Evolutionary conservation across 495 filamentous ascomycete genomes (phyloP), one percentile per base, ranked within the genome.

Genomic region (Aspergillus sclerotioniger): DNA sequence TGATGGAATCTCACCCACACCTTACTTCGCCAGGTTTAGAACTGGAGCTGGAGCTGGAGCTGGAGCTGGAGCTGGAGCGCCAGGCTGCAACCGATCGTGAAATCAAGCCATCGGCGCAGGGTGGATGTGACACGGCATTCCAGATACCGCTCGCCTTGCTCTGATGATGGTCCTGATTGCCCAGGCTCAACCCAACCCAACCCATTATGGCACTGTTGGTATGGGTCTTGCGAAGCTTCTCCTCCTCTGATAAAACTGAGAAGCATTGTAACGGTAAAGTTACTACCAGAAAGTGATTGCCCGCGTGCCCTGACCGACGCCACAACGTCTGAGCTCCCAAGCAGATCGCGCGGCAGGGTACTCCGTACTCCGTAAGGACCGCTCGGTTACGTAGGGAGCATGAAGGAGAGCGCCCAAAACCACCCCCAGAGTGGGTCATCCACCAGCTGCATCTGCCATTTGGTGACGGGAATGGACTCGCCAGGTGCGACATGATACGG

Each of bases 241-340:
- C 33, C 13, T 2, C n/a, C 37, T 13, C 37, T n/a, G 13, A 8
- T 15, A 2, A 37, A 2, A 4, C 37, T 15, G n/a, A 41, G 9
- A 41, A 41, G 13, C 37, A 41, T 13, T n/a, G 13, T 41, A 35
- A 35, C 7, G 8, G 8, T 31, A 9, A 15, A 16, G 13, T 28
- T 28, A n/a, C 15, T 32, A 50, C 9, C 13, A 50, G 10, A 29
- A 15, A 50, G n/a, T 15, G 31, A 25, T 32, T 29, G 28, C 19
- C 60, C 60, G 52, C 48, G 56, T 56, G 60, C 60, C 60, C 35
- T 56, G 51, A 29, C 50, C 43, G 52, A 55, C 60, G 56, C 60
- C 56, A 62, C 60, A 48, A 59, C 56, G 60, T 46, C 60, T 62
- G 56, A 56, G 35, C 45, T 52, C 57, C 32, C 59, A 57, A 57